Evolutionary conservation across 108 stramenopile species (phyloP), one percentile per base, ranked within the genome.

Genomic region (Skeletonema menzelii): DNA sequence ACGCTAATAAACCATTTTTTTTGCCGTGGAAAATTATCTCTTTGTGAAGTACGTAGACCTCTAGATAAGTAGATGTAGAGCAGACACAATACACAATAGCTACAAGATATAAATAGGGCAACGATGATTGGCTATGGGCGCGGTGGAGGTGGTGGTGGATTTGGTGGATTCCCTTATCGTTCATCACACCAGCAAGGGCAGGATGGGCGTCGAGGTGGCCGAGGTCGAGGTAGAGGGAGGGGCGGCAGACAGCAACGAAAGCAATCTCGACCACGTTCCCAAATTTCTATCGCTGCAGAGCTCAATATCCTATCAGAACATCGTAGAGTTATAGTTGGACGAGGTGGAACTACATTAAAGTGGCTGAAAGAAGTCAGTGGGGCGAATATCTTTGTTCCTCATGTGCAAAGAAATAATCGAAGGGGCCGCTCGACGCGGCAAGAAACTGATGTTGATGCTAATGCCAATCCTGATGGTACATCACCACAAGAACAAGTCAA

Each of bases 121-220:
- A 24, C 31, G 31, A 72, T 72, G 71, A 63, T 72, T 55, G 71
- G 71, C 30, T 63, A 38, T 34, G 73, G 73, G 32, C 26, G 65
- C 0, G 44, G 66, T 7, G 74, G 65, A 6, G 58, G 66, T 7
- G 74, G 74, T 66, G 74, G 74, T 5, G 74, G 74, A n/a, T 67
- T 46, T 28, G 60, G 67, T 10, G 60, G 67, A 19, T 76, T 76
- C 60, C 61, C 67, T 67, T 76, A 76, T 22, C 75, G 67, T 8
- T 76, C 67, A 0, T 47, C 75, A 2, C 75, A 76, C 35, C 75
- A 76, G 38, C 75, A 76, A 60, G 75, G 75, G 10, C 67, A 68
- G 38, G 75, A 76, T 44, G 75, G 74, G 19, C 64, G 65, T 14
- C 34, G 46, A 6, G 44, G 44, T 8, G 27, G 28, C 5, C 12